These are phyloP conservation scores for Rickenella mellea DNA, from an alignment of 768 basidiomycete genomes.

Conservation along the genomic window DNA sequence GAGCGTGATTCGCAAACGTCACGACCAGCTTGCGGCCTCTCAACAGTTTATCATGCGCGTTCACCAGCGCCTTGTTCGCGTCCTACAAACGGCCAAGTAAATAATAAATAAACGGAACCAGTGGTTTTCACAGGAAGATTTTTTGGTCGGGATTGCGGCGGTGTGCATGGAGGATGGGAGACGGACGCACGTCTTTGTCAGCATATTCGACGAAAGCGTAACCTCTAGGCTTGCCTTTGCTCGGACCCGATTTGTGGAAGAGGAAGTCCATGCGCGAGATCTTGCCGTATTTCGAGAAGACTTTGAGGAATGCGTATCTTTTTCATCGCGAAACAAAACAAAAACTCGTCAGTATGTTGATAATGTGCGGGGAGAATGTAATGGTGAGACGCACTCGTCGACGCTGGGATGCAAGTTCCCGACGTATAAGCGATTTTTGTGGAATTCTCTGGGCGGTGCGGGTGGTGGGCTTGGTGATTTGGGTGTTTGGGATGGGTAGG, in stretches of 20 bases:
- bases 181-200: conserved; percentile 61
- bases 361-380: background rate
- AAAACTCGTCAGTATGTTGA: background rate
- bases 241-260: conserved; percentile 85
- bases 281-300: conserved; percentile 89
- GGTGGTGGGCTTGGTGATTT: background rate
- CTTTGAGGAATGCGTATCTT: conserved; percentile 81
- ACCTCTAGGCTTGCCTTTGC: conserved; percentile 89
- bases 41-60: conserved; percentile 69
- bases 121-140: background rate
- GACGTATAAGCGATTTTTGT: conserved; percentile 74
- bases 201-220: conserved; percentile 91
- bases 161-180: conserved; percentile 4
- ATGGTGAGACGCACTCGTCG: conserved; percentile 55
- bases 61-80: conserved; percentile 64
- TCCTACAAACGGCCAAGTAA: conserved; percentile 44
- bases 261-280: conserved; percentile 89
- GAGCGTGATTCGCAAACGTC: conserved; percentile 87
- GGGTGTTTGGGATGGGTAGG: background rate
- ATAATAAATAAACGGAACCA: background rate
- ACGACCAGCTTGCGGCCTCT: conserved; percentile 85
- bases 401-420: conserved; percentile 84
- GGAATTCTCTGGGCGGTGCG: background rate
- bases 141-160: conserved; percentile 15
- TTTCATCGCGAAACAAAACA: conserved; percentile 3